Evolutionary conservation across 2,329 filamentous ascomycete species (phyloP).

Genomic region (Atkinsonella texensis): DNA sequence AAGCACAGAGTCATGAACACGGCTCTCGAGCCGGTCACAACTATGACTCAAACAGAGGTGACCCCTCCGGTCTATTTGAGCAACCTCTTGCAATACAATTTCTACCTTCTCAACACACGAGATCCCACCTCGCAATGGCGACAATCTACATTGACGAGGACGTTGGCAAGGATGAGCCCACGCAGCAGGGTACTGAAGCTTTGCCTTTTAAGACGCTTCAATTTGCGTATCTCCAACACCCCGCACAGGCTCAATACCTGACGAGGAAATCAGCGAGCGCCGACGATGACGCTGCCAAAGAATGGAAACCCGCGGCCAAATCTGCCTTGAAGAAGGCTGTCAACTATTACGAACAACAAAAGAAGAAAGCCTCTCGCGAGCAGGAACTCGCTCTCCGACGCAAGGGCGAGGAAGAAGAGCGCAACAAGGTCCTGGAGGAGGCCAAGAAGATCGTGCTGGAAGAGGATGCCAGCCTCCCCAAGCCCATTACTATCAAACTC

Average conservation of each 20-base stretch:
- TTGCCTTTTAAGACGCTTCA: conserved; percentile 73
- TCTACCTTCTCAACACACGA: conserved; percentile 2
- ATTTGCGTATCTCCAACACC: conserved; percentile 52
- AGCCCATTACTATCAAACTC: conserved; percentile 60
- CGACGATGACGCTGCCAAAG: conserved; percentile 13
- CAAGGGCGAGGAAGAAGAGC: conserved; percentile 12
- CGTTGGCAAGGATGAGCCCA: conserved; percentile 57
- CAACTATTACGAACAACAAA: conserved; percentile 12
- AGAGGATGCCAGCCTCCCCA: conserved; percentile 62
- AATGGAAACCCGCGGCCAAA: conserved; percentile 18
- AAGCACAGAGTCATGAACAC: background rate
- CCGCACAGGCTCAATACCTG: conserved; percentile 19
- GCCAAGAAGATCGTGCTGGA: conserved; percentile 61
- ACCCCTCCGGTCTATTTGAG: background rate
- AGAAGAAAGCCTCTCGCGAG: conserved; percentile 12
- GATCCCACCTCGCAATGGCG: conserved; percentile 15
- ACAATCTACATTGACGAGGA: conserved; percentile 56
- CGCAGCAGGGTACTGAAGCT: conserved; percentile 54
- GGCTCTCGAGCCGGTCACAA: background rate
- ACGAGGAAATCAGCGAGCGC: conserved; percentile 45
- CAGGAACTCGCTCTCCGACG: conserved; percentile 11
- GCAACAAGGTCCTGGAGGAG: conserved; percentile 44
- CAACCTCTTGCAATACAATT: background rate
- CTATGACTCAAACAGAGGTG: background rate
- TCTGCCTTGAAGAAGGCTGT: conserved; percentile 12